Base-by-base conservation (phyloP, 306 rosid species). In the Lathyrus oleraceus region DNA sequence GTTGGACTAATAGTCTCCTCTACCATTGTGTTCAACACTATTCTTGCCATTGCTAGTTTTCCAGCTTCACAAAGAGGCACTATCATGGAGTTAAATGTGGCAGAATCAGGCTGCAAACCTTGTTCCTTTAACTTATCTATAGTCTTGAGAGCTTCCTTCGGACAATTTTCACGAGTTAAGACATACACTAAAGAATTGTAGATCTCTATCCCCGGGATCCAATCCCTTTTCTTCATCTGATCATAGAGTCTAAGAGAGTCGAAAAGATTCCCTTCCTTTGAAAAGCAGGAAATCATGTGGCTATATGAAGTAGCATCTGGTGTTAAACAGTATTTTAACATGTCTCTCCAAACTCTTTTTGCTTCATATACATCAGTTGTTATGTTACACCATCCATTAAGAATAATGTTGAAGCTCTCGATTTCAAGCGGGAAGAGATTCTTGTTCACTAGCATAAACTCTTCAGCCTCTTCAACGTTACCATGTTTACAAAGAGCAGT, bases 341-440 rank as follows among this genome's bases (percentile, higher is more conserved):
- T 90, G 81, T 93, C 97, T 77, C 96, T 86, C 97, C 98, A 90
- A 76, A 93, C 81, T 80, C 97, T 82, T 78, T 93, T 93, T 53
- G 96, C 96, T 82, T 88, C 90, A 70, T 45, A 69, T 25, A 87
- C 78, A 65, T 90, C 91, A 10, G 69, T 76, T 14, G 85, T 72
- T 59, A 88, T 77, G 75, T 85, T 90, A 81, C 98, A 88, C 97
- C 97, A 87, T 35, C 88, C 98, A 64, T 85, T 82, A 6, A 93
- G 96, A 84, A 93, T 86, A 70, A 90, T 85, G 76, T 93, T 93
- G 51, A 93, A 90, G 76, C 90, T 61, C 81, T 79, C 69, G 0
- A 76, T 83, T 40, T 87, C 87, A 47, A 93, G 84, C 5, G 94
- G 90, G 75, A 90, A 90, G 59, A 90, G 88, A 82, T 90, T 93